These are phyloP conservation scores for Trichoderma atroviride DNA, from an alignment of 2,329 filamentous ascomycete genomes.

Conservation along the genomic window DNA sequence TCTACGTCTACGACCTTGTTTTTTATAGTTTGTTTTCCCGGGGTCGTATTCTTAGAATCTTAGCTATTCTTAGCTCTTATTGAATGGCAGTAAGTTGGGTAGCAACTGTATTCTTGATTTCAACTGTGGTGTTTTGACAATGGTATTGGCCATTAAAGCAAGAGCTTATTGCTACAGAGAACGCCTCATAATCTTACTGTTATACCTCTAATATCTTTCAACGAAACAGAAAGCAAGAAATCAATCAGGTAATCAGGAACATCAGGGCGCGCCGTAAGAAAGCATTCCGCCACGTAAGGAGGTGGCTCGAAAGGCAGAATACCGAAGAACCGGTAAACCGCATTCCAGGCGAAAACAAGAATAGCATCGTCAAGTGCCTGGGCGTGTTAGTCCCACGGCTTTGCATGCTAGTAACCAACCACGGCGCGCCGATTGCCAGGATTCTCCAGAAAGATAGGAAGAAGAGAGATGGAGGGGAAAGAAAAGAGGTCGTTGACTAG, in stretches of 20 bases:
- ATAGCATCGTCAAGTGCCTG: constrained; percentile 6
- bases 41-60: constrained; percentile 1
- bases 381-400: neutral
- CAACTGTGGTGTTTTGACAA: neutral
- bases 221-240: neutral
- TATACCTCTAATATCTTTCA: neutral
- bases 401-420: neutral
- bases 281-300: neutral
- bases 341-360: constrained; percentile 4
- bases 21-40: constrained; percentile 2
- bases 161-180: neutral
- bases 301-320: neutral
- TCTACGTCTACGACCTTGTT: neutral
- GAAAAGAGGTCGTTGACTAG: constrained; percentile 3
- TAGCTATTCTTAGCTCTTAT: neutral
- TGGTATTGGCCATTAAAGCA: neutral
- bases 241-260: neutral
- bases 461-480: neutral
- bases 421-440: neutral
- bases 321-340: neutral
- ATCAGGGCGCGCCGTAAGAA: neutral
- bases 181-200: constrained; percentile 2
- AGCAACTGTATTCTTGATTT: neutral
- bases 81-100: too few species aligned
- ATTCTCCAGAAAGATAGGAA: neutral